These are phyloP conservation scores for Aquilaria malaccensis DNA, from an alignment of 345 rosid species.

Conservation along the genomic window DNA sequence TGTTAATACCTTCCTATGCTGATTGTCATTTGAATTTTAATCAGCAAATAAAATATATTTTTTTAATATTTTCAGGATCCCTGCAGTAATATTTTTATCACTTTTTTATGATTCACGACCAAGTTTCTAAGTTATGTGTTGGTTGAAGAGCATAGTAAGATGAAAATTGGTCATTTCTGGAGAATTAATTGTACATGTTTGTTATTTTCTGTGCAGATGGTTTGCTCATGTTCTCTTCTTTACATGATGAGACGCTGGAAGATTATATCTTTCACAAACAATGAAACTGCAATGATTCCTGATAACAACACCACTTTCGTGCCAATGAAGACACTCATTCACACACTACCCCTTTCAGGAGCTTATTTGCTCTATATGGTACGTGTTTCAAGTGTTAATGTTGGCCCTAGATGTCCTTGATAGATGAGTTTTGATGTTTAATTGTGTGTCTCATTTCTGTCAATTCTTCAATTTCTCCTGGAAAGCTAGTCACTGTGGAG, in stretches of 20 bases:
- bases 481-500: constrained; percentile 89
- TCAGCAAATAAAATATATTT: background rate
- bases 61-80: background rate
- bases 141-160: no score
- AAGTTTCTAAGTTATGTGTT: no score
- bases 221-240: constrained; percentile 68
- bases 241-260: constrained; percentile 59
- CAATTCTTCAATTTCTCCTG: constrained; percentile 23
- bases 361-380: constrained; percentile 97
- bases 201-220: constrained; percentile 44
- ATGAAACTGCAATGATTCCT: constrained; percentile 45
- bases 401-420: background rate
- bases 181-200: background rate
- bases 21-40: background rate
- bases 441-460: constrained; percentile 9
- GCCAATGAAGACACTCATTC: constrained; percentile 57
- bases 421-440: background rate
- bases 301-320: constrained; percentile 47
- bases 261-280: constrained; percentile 51
- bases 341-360: constrained; percentile 66
- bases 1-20: background rate
- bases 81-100: no score
- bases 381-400: constrained; percentile 11
- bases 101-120: no score
- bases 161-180: no score